These are phyloP conservation scores for Podaxis mareebaensis DNA, from an alignment of 768 basidiomycete genomes.

Conservation along the genomic window DNA sequence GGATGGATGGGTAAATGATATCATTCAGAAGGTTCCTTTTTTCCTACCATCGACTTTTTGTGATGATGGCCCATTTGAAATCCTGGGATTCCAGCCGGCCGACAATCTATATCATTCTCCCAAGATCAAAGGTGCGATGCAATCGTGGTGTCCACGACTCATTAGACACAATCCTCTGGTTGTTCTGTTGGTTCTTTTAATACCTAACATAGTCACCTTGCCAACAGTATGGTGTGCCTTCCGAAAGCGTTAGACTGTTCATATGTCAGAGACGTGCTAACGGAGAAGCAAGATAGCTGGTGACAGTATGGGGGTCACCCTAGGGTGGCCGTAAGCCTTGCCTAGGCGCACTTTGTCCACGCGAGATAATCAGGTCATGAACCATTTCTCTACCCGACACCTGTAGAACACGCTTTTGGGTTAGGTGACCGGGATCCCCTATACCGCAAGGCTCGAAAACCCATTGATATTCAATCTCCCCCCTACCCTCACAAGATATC, in stretches of 20 bases:
- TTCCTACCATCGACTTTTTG: not conserved
- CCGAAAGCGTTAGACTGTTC: conserved; percentile 12
- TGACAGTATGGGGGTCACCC: not conserved
- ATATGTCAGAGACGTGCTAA: not conserved
- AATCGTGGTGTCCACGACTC: conserved; percentile 7
- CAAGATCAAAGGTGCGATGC: conserved; percentile 7
- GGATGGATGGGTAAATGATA: conserved; percentile 13
- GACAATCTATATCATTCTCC: not conserved
- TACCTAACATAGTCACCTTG: conserved; percentile 12
- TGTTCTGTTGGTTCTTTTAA: conserved; percentile 10
- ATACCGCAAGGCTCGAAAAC: not conserved
- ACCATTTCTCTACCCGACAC: not conserved
- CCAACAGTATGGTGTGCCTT: conserved; percentile 5
- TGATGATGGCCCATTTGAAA: not conserved
- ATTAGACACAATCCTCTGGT: conserved; percentile 2
- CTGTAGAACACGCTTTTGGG: not conserved
- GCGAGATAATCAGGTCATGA: not conserved
- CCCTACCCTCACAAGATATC: not conserved
- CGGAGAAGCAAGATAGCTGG: not conserved
- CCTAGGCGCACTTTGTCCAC: not conserved
- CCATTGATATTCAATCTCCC: conserved; percentile 11
- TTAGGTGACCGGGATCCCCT: not conserved
- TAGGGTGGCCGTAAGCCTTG: not conserved
- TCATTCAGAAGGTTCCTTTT: conserved; percentile 4
- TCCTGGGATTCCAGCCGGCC: conserved; percentile 11